phyloP scores from a whole-genome alignment of 768 basidiomycete genomes.

The Pleurotus giganteus region DNA sequence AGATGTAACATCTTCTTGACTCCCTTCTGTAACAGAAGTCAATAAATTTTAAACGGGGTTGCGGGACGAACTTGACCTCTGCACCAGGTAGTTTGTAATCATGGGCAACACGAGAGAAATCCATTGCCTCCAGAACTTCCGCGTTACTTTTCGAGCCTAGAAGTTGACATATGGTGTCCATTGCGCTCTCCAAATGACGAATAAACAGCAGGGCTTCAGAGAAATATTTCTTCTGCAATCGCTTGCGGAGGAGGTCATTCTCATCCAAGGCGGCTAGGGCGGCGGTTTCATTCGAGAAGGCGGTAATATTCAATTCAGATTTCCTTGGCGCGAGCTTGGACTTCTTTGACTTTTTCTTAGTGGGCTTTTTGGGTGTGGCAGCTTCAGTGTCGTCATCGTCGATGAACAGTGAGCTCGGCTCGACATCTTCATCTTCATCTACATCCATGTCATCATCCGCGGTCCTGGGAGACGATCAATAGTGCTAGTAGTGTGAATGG shows the following conservation, averaged over 20 bases:
- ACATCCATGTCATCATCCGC: slow-evolving; percentile 39
- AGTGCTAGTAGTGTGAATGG: slow-evolving; percentile 1
- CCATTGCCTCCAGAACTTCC: slow-evolving; percentile 81
- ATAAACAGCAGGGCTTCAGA: slow-evolving; percentile 86
- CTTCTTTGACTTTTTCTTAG: slow-evolving; percentile 29
- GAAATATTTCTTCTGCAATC: slow-evolving; percentile 83
- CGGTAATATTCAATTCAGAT: slow-evolving; percentile 67
- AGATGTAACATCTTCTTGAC: slow-evolving; percentile 97
- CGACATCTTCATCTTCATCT: slow-evolving; percentile 35
- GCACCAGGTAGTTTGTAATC: slow-evolving; percentile 81
- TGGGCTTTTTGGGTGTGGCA: slow-evolving; percentile 23
- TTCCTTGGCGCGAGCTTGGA: slow-evolving; percentile 56
- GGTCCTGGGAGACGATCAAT: slow-evolving; percentile 20
- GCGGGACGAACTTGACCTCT: slow-evolving; percentile 42
- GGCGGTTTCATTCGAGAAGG: slow-evolving; percentile 68
- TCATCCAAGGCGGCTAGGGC: slow-evolving; percentile 68
- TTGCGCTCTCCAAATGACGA: slow-evolving; percentile 51
- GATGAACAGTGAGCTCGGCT: slow-evolving; percentile 32
- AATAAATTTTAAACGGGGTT: slow-evolving; percentile 9
- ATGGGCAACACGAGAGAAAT: slow-evolving; percentile 83
- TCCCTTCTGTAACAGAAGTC: slow-evolving; percentile 51
- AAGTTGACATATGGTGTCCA: slow-evolving; percentile 71
- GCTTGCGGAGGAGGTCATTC: slow-evolving; percentile 61
- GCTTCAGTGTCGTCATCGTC: slow-evolving; percentile 34
- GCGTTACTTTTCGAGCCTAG: slow-evolving; percentile 85